Evolutionary conservation across 2,329 filamentous ascomycete genomes (phyloP), one percentile per base, ranked within the genome.

Genomic region (Talaromyces funiculosus): DNA sequence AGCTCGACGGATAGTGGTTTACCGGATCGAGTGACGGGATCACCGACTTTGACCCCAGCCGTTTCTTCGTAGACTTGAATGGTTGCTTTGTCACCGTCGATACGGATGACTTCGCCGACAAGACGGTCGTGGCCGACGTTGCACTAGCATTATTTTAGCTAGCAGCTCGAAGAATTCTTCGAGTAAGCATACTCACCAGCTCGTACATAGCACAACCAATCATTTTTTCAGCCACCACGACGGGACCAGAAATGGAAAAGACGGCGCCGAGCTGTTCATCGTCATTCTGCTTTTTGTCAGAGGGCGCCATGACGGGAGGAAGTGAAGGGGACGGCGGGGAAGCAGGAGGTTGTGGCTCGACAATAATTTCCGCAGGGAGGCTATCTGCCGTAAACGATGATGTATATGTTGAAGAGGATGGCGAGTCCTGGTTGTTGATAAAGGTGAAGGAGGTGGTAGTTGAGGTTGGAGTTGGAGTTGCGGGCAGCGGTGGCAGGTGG

Each of bases 61-160:
- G 94, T 99, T 81, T 99, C 94, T 78, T 99, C 94, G 82, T 99
- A 99, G 67, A 99, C 94, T 80, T 99, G 94, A 69, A 99, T 95
- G 54, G 92, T 96, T 68, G 92, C 92, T 80, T 93, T 95, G 77
- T 99, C 94, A 75, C 82, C 88, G 72, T 90, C 94, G 80, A 99
- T 95, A 76, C 94, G 90, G 83, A 99, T 99, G 77, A 99, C 94
- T 80, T 99, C 94, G 75, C 94, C 94, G 64, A 96, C 89, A 63
- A 99, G 86, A 73, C 89, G 86, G 73, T 96, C 91, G 74, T 96
- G 86, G 69, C 94, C 92, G 69, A 99, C 93, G 81, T 85, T 89
- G 76, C 95, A 92, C 90, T 93, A 65, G 33, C 18, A 22, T 29
- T 49, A 31, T 35, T 16, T 42, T 40, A 40, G 47, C 18, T 40